Conservation (phyloP, 129 eudicot genomes). For the Flaveria ramosissima region DNA sequence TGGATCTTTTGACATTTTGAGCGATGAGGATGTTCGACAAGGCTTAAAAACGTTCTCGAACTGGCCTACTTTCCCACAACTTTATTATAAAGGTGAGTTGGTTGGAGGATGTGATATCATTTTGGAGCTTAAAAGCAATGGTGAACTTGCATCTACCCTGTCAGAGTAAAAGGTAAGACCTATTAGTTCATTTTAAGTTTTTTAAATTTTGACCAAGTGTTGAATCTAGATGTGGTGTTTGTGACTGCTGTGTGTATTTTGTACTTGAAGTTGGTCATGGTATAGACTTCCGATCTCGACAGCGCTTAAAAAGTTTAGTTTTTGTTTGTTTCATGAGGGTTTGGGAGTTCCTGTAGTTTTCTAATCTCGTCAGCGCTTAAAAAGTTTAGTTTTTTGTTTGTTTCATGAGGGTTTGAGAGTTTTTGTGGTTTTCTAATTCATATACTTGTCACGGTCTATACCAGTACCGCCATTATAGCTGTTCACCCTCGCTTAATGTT, state of each 20-base stretch:
- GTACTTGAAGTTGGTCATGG: conserved; percentile 18
- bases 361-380: too few species aligned
- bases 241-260: conserved; percentile 26
- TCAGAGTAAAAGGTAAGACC: conserved; percentile 51
- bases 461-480: too few species aligned
- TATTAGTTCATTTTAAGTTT: background rate
- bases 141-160: conserved; percentile 81
- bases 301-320: background rate
- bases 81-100: conserved; percentile 92
- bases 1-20: conserved; percentile 86
- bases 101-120: conserved; percentile 96
- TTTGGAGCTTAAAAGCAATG: conserved; percentile 63
- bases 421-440: too few species aligned
- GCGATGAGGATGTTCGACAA: conserved; percentile 85
- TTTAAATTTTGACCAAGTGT: background rate
- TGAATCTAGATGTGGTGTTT: conserved; percentile 28
- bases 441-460: too few species aligned
- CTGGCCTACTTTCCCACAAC: conserved; percentile 97
- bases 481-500: too few species aligned
- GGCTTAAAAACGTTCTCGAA: conserved; percentile 81
- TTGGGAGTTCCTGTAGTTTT: too few species aligned
- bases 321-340: background rate
- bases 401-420: too few species aligned
- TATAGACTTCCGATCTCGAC: background rate
- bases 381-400: background rate